Base-by-base conservation (phyloP, 2,329 filamentous ascomycete species). In the Colletotrichum lentis region DNA sequence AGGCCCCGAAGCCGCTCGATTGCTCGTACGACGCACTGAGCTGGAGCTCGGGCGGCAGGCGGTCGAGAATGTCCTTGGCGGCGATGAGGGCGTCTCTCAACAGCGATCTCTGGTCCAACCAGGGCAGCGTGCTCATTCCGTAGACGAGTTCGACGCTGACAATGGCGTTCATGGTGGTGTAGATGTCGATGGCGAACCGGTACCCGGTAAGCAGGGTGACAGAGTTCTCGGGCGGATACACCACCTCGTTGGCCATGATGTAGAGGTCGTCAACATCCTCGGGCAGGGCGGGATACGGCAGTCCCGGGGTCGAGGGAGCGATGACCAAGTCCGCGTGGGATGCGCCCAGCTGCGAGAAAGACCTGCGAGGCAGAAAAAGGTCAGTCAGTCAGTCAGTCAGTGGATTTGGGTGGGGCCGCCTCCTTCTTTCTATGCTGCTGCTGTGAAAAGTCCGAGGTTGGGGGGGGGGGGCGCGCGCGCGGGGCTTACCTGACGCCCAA, bases 181-280 rank as follows among this genome's bases (percentile, higher is more conserved):
- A 96, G 43, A 96, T 88, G 58, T 90, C 87, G 41, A 93, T 88
- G 68, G 90, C 93, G 64, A 91, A 86, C 69, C 94, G 94, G 81
- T 96, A 97, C 0, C 92, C 94, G 0, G 90, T 88, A 53, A 97
- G 81, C 44, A 91, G 84, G 0, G 93, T 91, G 1, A 94, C 80
- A 1, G 85, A 82, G 5, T 88, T 89, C 20, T 87, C 80, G 2
- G 91, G 90, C 73, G 95, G 93, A 8, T 86, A 83, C 39, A 90
- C 85, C 59, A 95, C 87, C 70, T 91, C 88, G 27, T 89, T 86
- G 1, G 89, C 83, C 66, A 89, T 89, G 66, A 97, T 91, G 74
- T 88, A 94, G 65, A 91, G 89, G 77, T 97, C 94, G 72, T 97
- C 94, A 1, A 96, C 88, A 73, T 96, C 93, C 22, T 90, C 81